These are phyloP conservation scores for Vaccinium myrtillus DNA, from an alignment of 148 eudicot genomes.

Conservation along the genomic window DNA sequence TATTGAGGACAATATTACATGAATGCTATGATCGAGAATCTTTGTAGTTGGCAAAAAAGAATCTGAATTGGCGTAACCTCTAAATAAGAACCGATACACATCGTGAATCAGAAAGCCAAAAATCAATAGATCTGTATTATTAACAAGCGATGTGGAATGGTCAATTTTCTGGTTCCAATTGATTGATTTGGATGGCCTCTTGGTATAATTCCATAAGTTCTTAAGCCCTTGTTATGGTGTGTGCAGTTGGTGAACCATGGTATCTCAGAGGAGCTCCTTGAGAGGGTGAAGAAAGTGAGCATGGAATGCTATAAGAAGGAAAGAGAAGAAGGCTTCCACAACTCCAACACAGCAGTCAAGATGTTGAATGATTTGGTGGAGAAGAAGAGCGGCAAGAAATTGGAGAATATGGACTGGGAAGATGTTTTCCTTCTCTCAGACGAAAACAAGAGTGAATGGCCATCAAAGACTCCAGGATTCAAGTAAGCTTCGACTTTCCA, in stretches of 20 bases:
- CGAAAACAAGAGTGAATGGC: slow-evolving; percentile 76
- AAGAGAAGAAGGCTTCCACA: slow-evolving; percentile 66
- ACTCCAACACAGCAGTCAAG: slow-evolving; percentile 45
- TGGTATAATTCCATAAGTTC: not conserved
- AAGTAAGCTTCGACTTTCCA: slow-evolving; percentile 42
- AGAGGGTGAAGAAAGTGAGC: slow-evolving; percentile 70
- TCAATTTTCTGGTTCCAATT: not conserved
- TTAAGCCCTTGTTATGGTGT: not conserved
- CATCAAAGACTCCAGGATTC: slow-evolving; percentile 61
- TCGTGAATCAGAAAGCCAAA: too few relatives aligned
- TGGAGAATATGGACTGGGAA: slow-evolving; percentile 83
- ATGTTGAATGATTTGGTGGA: slow-evolving; percentile 58
- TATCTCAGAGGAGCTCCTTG: slow-evolving; percentile 74
- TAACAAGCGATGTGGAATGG: not conserved
- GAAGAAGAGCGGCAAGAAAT: slow-evolving; percentile 39
- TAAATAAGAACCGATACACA: too few relatives aligned
- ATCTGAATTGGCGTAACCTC: too few relatives aligned
- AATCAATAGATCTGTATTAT: too few relatives aligned
- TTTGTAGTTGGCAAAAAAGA: too few relatives aligned
- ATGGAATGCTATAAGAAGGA: slow-evolving; percentile 62
- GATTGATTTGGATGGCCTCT: not conserved
- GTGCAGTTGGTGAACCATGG: slow-evolving; percentile 87
- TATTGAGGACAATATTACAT: too few relatives aligned
- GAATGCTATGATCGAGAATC: too few relatives aligned
- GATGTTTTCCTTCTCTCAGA: slow-evolving; percentile 77